These are phyloP conservation scores for Ceratopteris richardii DNA, from an alignment of 75 land plant genomes.

Conservation along the genomic window DNA sequence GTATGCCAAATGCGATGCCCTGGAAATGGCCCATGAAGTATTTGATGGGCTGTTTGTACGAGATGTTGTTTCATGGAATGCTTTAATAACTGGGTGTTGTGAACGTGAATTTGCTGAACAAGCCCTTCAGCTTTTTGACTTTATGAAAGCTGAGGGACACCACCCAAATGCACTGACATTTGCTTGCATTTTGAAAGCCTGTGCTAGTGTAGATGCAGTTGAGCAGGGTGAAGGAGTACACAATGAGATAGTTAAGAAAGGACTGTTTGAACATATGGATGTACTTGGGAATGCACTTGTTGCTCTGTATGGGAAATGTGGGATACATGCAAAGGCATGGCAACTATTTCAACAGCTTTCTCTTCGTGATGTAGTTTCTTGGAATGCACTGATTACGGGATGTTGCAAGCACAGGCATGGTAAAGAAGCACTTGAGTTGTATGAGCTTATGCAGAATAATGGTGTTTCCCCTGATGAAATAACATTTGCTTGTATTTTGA, in stretches of 20 bases:
- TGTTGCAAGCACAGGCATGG: too few relatives aligned
- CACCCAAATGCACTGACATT: not conserved
- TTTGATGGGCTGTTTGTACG: not conserved
- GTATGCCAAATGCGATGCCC: conserved; percentile 1
- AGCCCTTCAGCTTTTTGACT: not conserved
- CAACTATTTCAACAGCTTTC: not conserved
- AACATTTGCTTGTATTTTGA: too few relatives aligned
- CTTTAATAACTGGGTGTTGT: not conserved
- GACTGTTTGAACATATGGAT: not conserved
- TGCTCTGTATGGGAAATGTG: not conserved
- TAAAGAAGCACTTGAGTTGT: too few relatives aligned
- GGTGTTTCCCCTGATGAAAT: too few relatives aligned
- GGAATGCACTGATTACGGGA: too few relatives aligned
- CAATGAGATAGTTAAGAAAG: too few relatives aligned
- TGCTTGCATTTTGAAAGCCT: not conserved
- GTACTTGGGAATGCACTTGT: not conserved
- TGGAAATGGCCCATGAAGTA: not conserved
- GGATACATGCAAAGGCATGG: not conserved
- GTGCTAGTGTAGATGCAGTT: not conserved
- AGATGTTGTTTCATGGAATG: not conserved
- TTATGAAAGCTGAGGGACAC: not conserved
- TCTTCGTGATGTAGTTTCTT: not conserved
- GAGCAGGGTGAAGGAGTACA: not conserved
- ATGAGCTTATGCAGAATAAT: too few relatives aligned
- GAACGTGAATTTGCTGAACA: not conserved